Evolutionary conservation across 1,139 yeast species (phyloP).

Genomic region (Magnusiomyces suaveolens): DNA sequence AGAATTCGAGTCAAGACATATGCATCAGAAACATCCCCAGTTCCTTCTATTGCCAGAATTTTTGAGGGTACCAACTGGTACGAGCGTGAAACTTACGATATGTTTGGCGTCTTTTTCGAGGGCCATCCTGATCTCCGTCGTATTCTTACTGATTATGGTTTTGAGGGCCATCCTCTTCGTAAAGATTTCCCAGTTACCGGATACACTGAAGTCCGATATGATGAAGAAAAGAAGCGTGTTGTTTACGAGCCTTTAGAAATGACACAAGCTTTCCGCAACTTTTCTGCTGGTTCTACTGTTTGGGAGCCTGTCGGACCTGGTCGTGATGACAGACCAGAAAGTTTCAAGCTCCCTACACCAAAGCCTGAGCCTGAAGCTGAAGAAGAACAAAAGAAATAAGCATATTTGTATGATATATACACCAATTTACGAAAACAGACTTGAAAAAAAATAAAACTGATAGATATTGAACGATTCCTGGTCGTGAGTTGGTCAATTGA

Average conservation of each 20-base stretch:
- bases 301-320: slow-evolving; percentile 94
- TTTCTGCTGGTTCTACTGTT: slow-evolving; percentile 75
- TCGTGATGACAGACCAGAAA: slow-evolving; percentile 69
- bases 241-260: slow-evolving; percentile 84
- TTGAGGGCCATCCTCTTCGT: slow-evolving; percentile 85
- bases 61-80: slow-evolving; percentile 83
- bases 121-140: slow-evolving; percentile 86
- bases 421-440: background rate
- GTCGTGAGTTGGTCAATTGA: too few species aligned
- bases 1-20: slow-evolving; percentile 84
- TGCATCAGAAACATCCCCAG: slow-evolving; percentile 74
- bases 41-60: slow-evolving; percentile 63
- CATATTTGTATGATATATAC: background rate
- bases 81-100: slow-evolving; percentile 80
- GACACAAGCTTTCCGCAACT: slow-evolving; percentile 88
- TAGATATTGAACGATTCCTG: too few species aligned
- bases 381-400: slow-evolving; percentile 27
- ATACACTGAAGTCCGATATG: slow-evolving; percentile 81
- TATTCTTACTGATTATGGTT: slow-evolving; percentile 86
- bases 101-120: slow-evolving; percentile 78
- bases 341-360: slow-evolving; percentile 73
- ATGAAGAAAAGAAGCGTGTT: slow-evolving; percentile 82
- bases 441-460: too few species aligned
- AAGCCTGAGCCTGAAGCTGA: slow-evolving; percentile 49
- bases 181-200: slow-evolving; percentile 92